A percentile compares a stretch with the other conserved stretches of the same genome.
Evolutionary conservation across 2,329 filamentous ascomycete genomes (phyloP).

Genomic region (Penicillium sp.): DNA sequence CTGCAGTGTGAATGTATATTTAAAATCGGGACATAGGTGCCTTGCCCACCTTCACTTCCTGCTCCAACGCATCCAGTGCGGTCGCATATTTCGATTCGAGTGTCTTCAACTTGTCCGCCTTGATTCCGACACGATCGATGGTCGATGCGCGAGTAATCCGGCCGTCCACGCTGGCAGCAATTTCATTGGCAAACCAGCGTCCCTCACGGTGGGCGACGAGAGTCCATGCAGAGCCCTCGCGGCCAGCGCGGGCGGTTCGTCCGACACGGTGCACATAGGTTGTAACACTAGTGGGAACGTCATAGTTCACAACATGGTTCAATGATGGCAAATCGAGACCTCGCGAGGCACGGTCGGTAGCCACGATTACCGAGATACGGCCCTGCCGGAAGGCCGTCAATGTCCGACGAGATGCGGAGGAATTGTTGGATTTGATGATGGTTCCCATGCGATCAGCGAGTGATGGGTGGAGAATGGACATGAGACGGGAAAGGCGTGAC

Average conservation of each 20-base stretch:
- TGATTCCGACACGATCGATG: conserved; percentile 34
- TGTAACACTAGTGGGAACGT: conserved; percentile 75
- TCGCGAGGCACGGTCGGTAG: conserved; percentile 88
- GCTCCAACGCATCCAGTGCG: conserved; percentile 38
- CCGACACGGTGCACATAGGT: conserved; percentile 91
- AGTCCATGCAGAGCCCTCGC: conserved; percentile 76
- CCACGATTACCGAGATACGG: conserved; percentile 71
- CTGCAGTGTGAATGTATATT: not conserved
- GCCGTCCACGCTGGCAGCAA: conserved; percentile 54
- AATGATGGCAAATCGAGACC: conserved; percentile 80
- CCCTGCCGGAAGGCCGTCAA: conserved; percentile 63
- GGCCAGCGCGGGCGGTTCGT: conserved; percentile 79
- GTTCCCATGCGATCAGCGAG: conserved; percentile 61
- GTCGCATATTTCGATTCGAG: conserved; percentile 33
- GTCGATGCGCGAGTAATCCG: conserved; percentile 31
- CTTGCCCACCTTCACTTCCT: conserved; percentile 33
- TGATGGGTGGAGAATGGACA: conserved; percentile 63
- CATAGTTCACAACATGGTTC: conserved; percentile 89
- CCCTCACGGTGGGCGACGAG: conserved; percentile 78
- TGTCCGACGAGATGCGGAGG: conserved; percentile 64
- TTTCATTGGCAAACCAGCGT: conserved; percentile 86
- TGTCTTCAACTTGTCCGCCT: conserved; percentile 27
- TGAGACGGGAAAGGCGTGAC: conserved; percentile 76
- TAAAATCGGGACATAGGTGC: conserved; percentile 3
- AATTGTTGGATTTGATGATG: conserved; percentile 75